Evolutionary conservation across 306 rosid species (phyloP).

Genomic region (Cyamopsis tetragonoloba): DNA sequence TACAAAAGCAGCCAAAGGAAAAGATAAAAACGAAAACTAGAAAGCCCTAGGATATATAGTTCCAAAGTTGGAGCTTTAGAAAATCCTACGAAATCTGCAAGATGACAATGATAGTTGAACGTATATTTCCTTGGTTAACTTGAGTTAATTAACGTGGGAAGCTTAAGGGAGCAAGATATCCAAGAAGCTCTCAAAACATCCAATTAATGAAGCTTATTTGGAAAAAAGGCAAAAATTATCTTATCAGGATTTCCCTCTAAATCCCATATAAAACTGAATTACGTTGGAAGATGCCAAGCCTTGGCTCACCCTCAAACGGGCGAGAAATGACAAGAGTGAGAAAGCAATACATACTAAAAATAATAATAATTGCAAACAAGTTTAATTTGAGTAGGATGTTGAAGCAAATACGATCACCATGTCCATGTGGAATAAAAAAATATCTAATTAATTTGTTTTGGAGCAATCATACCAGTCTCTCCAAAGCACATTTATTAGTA

Average conservation of each 20-base stretch:
- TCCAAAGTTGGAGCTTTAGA: too few species aligned
- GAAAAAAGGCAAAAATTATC: background rate
- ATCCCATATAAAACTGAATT: background rate
- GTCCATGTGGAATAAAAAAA: too few species aligned
- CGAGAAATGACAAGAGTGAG: background rate
- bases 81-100: too few species aligned
- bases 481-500: background rate
- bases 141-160: too few species aligned
- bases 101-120: too few species aligned
- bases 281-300: background rate
- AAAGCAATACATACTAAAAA: background rate
- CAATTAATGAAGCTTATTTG: background rate
- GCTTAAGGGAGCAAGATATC: background rate
- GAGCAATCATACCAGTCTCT: background rate
- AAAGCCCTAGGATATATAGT: too few species aligned
- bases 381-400: background rate
- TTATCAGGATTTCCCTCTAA: background rate
- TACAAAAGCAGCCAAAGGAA: too few species aligned
- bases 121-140: background rate
- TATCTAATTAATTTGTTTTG: background rate
- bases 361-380: background rate
- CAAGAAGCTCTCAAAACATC: background rate
- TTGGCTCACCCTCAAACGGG: background rate
- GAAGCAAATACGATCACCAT: background rate
- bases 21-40: too few species aligned